Base-by-base conservation (phyloP, 495 filamentous ascomycete species). In the Penicillium paradoxum region DNA sequence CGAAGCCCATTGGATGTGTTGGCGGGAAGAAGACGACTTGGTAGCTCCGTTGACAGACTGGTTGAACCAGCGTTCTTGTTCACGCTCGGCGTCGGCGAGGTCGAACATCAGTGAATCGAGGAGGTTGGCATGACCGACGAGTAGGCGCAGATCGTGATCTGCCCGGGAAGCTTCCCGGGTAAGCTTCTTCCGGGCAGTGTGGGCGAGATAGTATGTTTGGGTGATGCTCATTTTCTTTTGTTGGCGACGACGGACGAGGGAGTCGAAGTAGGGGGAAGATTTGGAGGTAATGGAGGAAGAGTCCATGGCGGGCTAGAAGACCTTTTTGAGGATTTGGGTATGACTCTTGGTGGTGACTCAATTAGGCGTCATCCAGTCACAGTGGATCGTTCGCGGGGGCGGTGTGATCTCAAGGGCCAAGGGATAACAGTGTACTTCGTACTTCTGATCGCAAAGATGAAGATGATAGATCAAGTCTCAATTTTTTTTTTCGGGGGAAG, bases 21-120 rank as follows among this genome's bases (percentile, higher is more conserved):
- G 78, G 38, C 85, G 77, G 47, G 78, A 72, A 55, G 74, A 71
- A 42, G 67, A 64, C 51, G 72, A 64, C 62, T 77, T 75, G 69
- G 70, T 72, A 59, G 88, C 89, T 61, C 86, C 87, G 67, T 77
- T 82, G 72, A 97, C 89, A 53, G 88, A 90, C 73, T 92, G 84
- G 82, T 97, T 91, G 84, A 97, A 97, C 95, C 95, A 97, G 48
- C 80, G 86, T 72, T 97, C 93, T 71, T 97, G 93, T 68, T 97
- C 91, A 54, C 83, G 81, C 77, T 98, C 95, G 64, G 95, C 93
- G 36, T 95, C 88, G 69, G 88, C 84, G 15, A 98, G 88, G 66
- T 96, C 91, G 54, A 96, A 77, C 93, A 97, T 97, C 59, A 98
- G 77, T 11, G 84, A 84, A 76, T 98, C 93, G 60, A 98, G 88